Percentiles rank a stretch among this genome's conserved stretches.
Evolutionary conservation across 192 early-diverging fungal species (phyloP).

Genomic region (Coemansia sp.): DNA sequence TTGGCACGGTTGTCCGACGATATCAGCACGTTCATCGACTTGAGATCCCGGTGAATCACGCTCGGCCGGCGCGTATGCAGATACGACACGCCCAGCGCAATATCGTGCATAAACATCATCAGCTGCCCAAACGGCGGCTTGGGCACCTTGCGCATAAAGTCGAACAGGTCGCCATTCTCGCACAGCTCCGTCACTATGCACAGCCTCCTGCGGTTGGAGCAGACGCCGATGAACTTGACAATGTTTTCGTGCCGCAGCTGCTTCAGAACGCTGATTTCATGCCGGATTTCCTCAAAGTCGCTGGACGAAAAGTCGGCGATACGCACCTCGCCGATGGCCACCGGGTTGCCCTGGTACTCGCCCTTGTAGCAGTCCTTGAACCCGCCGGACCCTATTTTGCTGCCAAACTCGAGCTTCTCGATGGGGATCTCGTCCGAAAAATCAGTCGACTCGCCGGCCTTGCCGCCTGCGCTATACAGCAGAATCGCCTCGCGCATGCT

Average conservation of each 20-base stretch:
- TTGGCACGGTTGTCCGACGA: slow-evolving; percentile 64
- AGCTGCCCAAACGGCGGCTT: slow-evolving; percentile 64
- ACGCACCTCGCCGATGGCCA: slow-evolving; percentile 70
- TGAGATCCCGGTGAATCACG: slow-evolving; percentile 73
- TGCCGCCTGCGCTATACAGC: slow-evolving; percentile 38
- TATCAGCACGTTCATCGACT: slow-evolving; percentile 73
- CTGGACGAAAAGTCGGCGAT: slow-evolving; percentile 64
- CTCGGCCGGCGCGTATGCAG: slow-evolving; percentile 69
- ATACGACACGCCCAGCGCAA: slow-evolving; percentile 68
- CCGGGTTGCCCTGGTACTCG: slow-evolving; percentile 59
- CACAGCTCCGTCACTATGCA: slow-evolving; percentile 76
- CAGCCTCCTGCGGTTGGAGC: slow-evolving; percentile 61
- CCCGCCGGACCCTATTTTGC: slow-evolving; percentile 70
- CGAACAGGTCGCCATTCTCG: slow-evolving; percentile 70
- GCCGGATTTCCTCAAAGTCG: slow-evolving; percentile 69
- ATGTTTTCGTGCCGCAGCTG: slow-evolving; percentile 76
- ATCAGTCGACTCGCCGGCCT: slow-evolving; percentile 53
- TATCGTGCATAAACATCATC: slow-evolving; percentile 76
- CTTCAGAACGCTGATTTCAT: slow-evolving; percentile 74
- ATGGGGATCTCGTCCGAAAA: slow-evolving; percentile 61
- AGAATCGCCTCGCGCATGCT: slow-evolving; percentile 52
- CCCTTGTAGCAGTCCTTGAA: slow-evolving; percentile 78
- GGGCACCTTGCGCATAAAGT: slow-evolving; percentile 63
- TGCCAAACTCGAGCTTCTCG: slow-evolving; percentile 58
- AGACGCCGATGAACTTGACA: slow-evolving; percentile 69